Evolutionary conservation across 306 rosid species (phyloP).

Genomic region (Casuarina cunninghamiana): DNA sequence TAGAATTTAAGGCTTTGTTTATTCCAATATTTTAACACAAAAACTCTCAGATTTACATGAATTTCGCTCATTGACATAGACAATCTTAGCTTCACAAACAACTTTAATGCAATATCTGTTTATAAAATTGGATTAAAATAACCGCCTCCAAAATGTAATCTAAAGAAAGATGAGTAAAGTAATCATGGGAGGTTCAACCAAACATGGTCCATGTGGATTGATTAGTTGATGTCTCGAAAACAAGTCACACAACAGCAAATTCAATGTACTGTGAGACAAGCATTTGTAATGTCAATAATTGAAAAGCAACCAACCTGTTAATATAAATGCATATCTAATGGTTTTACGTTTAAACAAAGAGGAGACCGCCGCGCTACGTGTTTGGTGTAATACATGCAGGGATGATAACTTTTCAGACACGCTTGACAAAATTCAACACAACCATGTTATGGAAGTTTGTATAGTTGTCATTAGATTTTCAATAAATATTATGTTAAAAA

Average conservation of each 20-base stretch:
- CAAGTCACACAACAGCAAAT: constrained; percentile 6
- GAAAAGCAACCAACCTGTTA: constrained; percentile 10
- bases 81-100: constrained; percentile 8
- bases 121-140: constrained; percentile 11
- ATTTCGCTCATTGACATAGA: constrained; percentile 7
- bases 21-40: neutral
- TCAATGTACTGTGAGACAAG: constrained; percentile 32
- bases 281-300: neutral
- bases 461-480: neutral
- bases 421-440: constrained; percentile 23
- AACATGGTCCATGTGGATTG: constrained; percentile 52
- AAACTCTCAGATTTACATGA: neutral
- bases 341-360: neutral
- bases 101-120: constrained; percentile 13
- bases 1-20: constrained; percentile 10
- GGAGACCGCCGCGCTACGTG: constrained; percentile 38
- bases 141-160: constrained; percentile 27
- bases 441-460: constrained; percentile 20
- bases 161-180: constrained; percentile 22
- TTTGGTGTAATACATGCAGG: constrained; percentile 23
- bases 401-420: constrained; percentile 18
- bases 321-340: neutral
- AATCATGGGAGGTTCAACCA: constrained; percentile 24
- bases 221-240: constrained; percentile 38
- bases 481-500: neutral